Percentiles rank a stretch among this genome's conserved stretches.
These are phyloP conservation scores for Westerdykella aurantiaca DNA, from an alignment of 2,329 filamentous ascomycete genomes.

Conservation along the genomic window DNA sequence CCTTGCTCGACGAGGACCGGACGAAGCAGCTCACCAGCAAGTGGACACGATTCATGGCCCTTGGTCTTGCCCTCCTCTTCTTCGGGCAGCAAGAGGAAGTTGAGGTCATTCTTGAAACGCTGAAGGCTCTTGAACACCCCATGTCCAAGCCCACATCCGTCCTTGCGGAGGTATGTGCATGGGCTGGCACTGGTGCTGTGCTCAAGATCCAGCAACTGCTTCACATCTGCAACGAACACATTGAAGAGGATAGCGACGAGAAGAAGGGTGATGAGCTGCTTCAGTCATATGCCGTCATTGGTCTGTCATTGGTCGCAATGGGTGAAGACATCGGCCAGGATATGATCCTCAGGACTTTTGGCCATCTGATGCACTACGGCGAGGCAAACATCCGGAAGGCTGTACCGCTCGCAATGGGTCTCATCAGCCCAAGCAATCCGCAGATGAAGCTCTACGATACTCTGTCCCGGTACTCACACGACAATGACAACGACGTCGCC, in stretches of 20 bases:
- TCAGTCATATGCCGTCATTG: conserved; percentile 92
- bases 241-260: conserved; percentile 81
- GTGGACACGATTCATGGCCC: conserved; percentile 94
- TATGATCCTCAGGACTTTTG: conserved; percentile 96
- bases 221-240: conserved; percentile 96
- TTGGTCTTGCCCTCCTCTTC: conserved; percentile 88
- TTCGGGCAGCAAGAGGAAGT: conserved; percentile 97
- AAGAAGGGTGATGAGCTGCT: conserved; percentile 94
- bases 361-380: conserved; percentile 98
- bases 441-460: conserved; percentile 99
- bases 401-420: conserved; percentile 91
- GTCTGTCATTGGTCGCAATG: conserved; percentile 92
- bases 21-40: conserved; percentile 91
- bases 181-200: conserved; percentile 95
- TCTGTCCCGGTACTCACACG: conserved; percentile 92
- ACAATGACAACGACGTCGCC: conserved; percentile 96
- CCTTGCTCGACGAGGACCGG: conserved; percentile 87
- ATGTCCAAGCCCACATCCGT: conserved; percentile 96
- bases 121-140: conserved; percentile 94
- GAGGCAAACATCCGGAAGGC: conserved; percentile 95
- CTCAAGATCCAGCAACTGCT: conserved; percentile 95
- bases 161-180: conserved; percentile 92
- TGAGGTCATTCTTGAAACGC: conserved; percentile 92
- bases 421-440: conserved; percentile 94
- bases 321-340: conserved; percentile 97